Evolutionary conservation across 164 flowering plant species (phyloP).

Genomic region (Magnolia officinalis): DNA sequence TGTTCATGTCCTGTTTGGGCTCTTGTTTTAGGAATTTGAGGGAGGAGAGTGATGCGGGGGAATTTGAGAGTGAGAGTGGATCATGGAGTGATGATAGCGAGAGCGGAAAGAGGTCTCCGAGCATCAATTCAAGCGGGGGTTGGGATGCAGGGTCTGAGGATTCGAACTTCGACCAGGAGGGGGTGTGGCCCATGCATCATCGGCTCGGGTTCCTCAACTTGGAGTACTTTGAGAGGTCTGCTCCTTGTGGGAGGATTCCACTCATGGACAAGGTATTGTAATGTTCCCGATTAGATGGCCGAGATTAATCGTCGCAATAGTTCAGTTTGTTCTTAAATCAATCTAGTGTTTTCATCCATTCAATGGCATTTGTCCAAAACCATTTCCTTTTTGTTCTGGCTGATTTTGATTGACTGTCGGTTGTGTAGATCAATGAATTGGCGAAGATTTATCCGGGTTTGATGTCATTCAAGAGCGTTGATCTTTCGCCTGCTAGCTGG

Average conservation of each 20-base stretch:
- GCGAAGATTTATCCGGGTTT: slow-evolving; percentile 37
- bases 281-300: neutral
- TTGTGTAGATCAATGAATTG: slow-evolving; percentile 40
- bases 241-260: slow-evolving; percentile 51
- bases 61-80: slow-evolving; percentile 45
- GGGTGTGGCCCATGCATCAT: slow-evolving; percentile 23
- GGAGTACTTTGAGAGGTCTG: slow-evolving; percentile 38
- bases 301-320: neutral
- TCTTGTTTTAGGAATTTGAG: slow-evolving; percentile 20
- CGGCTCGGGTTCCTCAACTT: slow-evolving; percentile 46
- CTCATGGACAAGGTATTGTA: slow-evolving; percentile 45
- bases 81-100: slow-evolving; percentile 53
- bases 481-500: slow-evolving; percentile 79
- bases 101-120: slow-evolving; percentile 40
- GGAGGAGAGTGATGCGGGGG: slow-evolving; percentile 28
- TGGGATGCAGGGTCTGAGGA: slow-evolving; percentile 52
- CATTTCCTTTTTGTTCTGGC: neutral
- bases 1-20: neutral
- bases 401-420: neutral
- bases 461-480: slow-evolving; percentile 45
- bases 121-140: slow-evolving; percentile 42
- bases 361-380: neutral
- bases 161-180: slow-evolving; percentile 32
- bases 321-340: neutral
- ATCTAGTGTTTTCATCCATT: too few species aligned